Conservation (phyloP, 2,329 filamentous ascomycete species). For the Hypoxylon sp. region DNA sequence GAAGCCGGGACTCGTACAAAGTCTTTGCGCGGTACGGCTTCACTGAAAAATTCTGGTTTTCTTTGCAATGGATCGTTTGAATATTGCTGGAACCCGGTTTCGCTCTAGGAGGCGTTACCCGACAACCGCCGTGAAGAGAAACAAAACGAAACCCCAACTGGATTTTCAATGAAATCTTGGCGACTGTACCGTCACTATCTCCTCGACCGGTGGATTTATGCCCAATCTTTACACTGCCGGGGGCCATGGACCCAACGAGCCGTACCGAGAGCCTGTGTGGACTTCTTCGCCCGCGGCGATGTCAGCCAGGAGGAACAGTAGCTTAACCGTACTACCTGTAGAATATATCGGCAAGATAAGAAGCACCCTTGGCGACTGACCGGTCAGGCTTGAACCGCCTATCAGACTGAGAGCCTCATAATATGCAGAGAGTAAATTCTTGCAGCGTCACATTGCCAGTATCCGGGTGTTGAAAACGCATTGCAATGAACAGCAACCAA, state of each 20-base stretch:
- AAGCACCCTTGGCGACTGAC: background rate
- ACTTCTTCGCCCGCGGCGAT: slow-evolving; percentile 10
- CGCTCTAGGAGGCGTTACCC: slow-evolving; percentile 13
- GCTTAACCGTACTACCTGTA: background rate
- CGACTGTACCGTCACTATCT: slow-evolving; percentile 28
- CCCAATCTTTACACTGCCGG: slow-evolving; percentile 34
- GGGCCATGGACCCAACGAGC: slow-evolving; percentile 29
- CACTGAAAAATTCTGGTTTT: slow-evolving; percentile 17
- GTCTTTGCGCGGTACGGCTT: slow-evolving; percentile 7
- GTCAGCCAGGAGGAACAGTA: background rate
- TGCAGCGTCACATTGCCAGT: background rate
- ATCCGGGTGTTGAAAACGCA: slow-evolving; percentile 18
- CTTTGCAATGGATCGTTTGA: slow-evolving; percentile 18
- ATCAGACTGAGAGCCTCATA: background rate
- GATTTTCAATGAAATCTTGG: slow-evolving; percentile 30
- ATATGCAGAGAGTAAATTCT: slow-evolving; percentile 3
- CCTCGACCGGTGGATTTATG: slow-evolving; percentile 14
- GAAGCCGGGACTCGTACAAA: slow-evolving; percentile 27
- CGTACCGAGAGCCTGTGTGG: slow-evolving; percentile 43
- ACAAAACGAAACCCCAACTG: slow-evolving; percentile 19
- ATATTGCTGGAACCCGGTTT: slow-evolving; percentile 4
- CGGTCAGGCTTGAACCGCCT: background rate
- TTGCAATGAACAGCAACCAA: slow-evolving; percentile 12
- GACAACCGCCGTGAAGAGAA: slow-evolving; percentile 40
- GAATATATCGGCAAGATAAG: slow-evolving; percentile 10